Percentiles rank a stretch among this genome's conserved stretches.
phyloP scores from a whole-genome alignment of 2,329 filamentous ascomycete genomes.

The Stemphylium lycopersici region DNA sequence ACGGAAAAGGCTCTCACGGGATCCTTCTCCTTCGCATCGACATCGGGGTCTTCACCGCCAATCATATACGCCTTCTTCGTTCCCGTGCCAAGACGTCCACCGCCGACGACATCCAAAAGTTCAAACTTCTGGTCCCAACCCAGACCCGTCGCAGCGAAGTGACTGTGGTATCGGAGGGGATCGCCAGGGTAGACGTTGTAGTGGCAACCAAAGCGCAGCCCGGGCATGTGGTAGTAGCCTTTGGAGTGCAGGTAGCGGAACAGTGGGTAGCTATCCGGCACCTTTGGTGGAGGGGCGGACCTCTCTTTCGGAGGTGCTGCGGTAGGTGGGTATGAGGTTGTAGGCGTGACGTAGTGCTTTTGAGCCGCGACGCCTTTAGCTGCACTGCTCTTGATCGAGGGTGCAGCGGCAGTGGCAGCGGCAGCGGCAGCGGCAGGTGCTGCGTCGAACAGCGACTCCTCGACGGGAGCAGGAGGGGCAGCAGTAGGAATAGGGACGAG shows the following conservation, averaged over 20 bases:
- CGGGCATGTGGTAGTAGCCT: constrained; percentile 88
- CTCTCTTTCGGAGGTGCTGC: constrained; percentile 19
- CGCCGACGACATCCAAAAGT: constrained; percentile 82
- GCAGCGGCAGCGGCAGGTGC: no score
- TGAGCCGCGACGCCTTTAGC: constrained; percentile 26
- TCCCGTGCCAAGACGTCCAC: constrained; percentile 85
- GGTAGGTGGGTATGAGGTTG: constrained; percentile 52
- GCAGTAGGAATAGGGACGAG: background rate
- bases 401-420: constrained; percentile 15
- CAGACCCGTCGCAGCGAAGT: constrained; percentile 84
- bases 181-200: constrained; percentile 97
- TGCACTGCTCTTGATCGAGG: constrained; percentile 11
- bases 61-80: constrained; percentile 96
- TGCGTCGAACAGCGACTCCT: constrained; percentile 37
- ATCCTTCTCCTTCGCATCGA: constrained; percentile 41
- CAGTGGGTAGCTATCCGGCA: constrained; percentile 66
- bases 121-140: constrained; percentile 88
- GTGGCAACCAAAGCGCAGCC: constrained; percentile 90
- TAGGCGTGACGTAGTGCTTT: constrained; percentile 52
- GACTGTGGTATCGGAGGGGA: constrained; percentile 91
- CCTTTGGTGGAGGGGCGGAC: constrained; percentile 41
- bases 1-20: constrained; percentile 77
- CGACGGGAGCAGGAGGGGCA: background rate
- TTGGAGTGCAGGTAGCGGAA: constrained; percentile 79
- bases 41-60: constrained; percentile 63